Evolutionary conservation across 2,329 filamentous ascomycete genomes (phyloP).

Genomic region (Aureobasidium sp.): DNA sequence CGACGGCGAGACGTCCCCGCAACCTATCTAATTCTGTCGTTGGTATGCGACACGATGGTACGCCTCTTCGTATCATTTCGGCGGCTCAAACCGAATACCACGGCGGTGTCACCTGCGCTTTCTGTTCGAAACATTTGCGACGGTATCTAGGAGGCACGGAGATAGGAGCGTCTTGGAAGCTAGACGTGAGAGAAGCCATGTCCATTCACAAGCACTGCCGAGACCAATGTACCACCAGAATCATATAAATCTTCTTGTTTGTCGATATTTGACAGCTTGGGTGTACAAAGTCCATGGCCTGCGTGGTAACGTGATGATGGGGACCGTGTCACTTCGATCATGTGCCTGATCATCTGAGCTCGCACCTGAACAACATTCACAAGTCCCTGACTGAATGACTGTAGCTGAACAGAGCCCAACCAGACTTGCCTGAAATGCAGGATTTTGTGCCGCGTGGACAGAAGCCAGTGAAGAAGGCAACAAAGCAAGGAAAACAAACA

Average conservation of each 20-base stretch:
- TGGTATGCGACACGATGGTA: neutral
- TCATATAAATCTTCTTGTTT: neutral
- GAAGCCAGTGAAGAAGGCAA: neutral
- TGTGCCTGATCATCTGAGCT: slow-evolving; percentile 1
- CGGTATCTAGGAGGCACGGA: neutral
- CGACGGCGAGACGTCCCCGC: neutral
- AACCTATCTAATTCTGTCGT: neutral
- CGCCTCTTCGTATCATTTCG: neutral
- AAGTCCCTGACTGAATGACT: neutral
- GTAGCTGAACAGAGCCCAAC: slow-evolving; percentile 1
- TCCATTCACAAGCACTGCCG: no score
- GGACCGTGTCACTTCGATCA: neutral
- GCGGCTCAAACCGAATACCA: neutral
- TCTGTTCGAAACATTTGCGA: neutral
- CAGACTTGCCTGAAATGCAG: neutral
- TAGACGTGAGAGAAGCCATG: neutral
- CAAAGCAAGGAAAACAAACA: slow-evolving; percentile 1
- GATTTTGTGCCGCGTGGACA: neutral
- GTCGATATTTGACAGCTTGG: slow-evolving; percentile 3
- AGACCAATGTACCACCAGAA: neutral
- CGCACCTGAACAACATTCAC: neutral
- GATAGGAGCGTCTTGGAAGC: neutral
- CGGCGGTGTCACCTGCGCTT: neutral
- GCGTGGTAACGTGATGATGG: neutral
- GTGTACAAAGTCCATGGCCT: neutral